Percentiles rank a stretch among this genome's conserved stretches.
Conservation (phyloP, 139 green algal genomes). For the Tetraselmis striata region DNA sequence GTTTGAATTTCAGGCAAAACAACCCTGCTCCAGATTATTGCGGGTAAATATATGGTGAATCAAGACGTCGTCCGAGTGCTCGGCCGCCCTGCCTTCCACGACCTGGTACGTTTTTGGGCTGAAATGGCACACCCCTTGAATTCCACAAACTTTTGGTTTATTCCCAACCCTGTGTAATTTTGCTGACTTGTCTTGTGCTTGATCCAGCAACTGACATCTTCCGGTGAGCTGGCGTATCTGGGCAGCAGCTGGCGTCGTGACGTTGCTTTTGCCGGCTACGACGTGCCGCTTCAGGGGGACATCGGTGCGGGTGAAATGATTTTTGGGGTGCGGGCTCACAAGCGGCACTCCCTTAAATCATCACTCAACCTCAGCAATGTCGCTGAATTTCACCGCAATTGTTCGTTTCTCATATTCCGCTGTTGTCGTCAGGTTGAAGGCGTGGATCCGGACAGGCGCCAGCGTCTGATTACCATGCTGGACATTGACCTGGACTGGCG, state of each 20-base stretch:
- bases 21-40: constrained; percentile 84
- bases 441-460: constrained; percentile 64
- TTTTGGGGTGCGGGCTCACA: constrained; percentile 55
- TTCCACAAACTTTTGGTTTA: constrained; percentile 21
- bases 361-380: not conserved
- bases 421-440: constrained; percentile 34
- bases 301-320: constrained; percentile 79
- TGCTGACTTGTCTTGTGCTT: not conserved
- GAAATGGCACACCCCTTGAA: constrained; percentile 18
- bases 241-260: constrained; percentile 84
- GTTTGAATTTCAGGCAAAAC: constrained; percentile 59
- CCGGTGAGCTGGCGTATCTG: constrained; percentile 71
- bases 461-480: constrained; percentile 73
- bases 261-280: constrained; percentile 84
- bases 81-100: constrained; percentile 88
- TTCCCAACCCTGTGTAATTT: too few relatives aligned
- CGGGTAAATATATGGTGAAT: constrained; percentile 93
- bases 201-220: constrained; percentile 53
- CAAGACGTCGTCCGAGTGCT: constrained; percentile 70
- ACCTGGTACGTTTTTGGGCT: constrained; percentile 51
- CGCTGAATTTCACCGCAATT: constrained; percentile 6
- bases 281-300: constrained; percentile 75
- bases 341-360: too few relatives aligned
- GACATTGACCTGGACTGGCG: constrained; percentile 93
- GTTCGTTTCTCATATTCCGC: not conserved